Conservation (phyloP, 495 filamentous ascomycete genomes). For the Talaromyces trachyspermus region DNA sequence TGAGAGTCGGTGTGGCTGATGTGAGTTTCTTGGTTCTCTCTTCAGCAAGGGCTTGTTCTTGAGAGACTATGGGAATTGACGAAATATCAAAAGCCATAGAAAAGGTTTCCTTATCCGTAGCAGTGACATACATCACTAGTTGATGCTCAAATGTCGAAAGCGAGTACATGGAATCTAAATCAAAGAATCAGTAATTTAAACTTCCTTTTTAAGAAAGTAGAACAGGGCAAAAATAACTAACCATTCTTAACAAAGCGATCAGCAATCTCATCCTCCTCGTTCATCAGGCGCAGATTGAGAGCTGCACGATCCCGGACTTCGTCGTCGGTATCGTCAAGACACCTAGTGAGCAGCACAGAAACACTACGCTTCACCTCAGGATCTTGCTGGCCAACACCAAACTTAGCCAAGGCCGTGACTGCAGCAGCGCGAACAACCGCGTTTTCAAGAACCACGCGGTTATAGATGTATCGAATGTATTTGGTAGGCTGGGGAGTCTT, state of each 20-base stretch:
- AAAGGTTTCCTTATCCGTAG: slow-evolving; percentile 78
- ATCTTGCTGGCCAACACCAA: slow-evolving; percentile 94
- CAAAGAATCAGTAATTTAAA: background rate
- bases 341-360: slow-evolving; percentile 82
- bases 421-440: slow-evolving; percentile 92
- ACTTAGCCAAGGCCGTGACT: slow-evolving; percentile 92
- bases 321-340: slow-evolving; percentile 94
- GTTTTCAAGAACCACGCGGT: slow-evolving; percentile 95
- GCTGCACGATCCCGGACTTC: slow-evolving; percentile 96
- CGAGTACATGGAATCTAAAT: slow-evolving; percentile 64
- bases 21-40: slow-evolving; percentile 95
- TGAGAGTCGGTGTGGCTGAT: slow-evolving; percentile 85
- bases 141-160: slow-evolving; percentile 96
- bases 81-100: slow-evolving; percentile 80
- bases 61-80: slow-evolving; percentile 86
- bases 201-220: background rate
- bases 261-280: slow-evolving; percentile 76
- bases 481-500: slow-evolving; percentile 95
- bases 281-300: slow-evolving; percentile 82
- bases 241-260: slow-evolving; percentile 85
- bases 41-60: slow-evolving; percentile 94
- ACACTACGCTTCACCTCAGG: slow-evolving; percentile 94
- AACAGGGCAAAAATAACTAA: slow-evolving; percentile 28
- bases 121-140: slow-evolving; percentile 95
- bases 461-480: slow-evolving; percentile 99